Evolutionary conservation across 2,329 filamentous ascomycete species (phyloP).

Genomic region (Exophiala sp.): DNA sequence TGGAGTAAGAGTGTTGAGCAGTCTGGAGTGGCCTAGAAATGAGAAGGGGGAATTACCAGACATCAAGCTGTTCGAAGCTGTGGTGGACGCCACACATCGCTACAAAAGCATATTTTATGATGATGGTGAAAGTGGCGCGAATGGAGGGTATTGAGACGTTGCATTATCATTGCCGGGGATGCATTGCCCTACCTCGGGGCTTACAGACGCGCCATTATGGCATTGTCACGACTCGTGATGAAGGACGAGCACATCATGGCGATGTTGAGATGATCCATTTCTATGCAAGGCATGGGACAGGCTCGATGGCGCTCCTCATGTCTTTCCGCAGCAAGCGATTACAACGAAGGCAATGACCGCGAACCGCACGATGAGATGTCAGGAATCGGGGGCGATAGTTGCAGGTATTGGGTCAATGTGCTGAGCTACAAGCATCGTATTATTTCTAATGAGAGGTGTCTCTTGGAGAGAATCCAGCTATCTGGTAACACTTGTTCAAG

Average conservation of each 20-base stretch:
- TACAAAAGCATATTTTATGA: slow-evolving; percentile 76
- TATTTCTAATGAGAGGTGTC: neutral
- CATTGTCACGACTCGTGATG: too few relatives aligned
- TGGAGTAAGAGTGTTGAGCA: slow-evolving; percentile 39
- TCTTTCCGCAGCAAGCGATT: too few relatives aligned
- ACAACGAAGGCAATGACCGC: too few relatives aligned
- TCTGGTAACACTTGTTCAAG: neutral
- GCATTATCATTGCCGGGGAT: neutral
- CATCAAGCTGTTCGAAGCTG: slow-evolving; percentile 65
- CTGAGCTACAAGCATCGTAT: neutral
- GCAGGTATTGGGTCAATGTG: neutral
- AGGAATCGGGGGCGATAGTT: neutral
- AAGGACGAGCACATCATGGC: too few relatives aligned
- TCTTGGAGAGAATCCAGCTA: neutral
- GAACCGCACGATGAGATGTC: neutral
- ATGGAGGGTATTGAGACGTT: slow-evolving; percentile 18
- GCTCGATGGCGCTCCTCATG: neutral
- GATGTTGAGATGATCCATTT: too few relatives aligned
- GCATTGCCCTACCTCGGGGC: too few relatives aligned
- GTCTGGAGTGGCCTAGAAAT: slow-evolving; percentile 36
- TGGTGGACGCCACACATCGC: slow-evolving; percentile 80
- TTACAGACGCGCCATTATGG: too few relatives aligned
- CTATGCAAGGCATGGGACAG: neutral
- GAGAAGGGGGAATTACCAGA: slow-evolving; percentile 48
- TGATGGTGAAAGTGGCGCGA: slow-evolving; percentile 27